A percentile compares a stretch with the other conserved stretches of the same genome.
These are phyloP conservation scores for Capronia coronata DNA, from an alignment of 2,329 filamentous ascomycete genomes.

Conservation along the genomic window DNA sequence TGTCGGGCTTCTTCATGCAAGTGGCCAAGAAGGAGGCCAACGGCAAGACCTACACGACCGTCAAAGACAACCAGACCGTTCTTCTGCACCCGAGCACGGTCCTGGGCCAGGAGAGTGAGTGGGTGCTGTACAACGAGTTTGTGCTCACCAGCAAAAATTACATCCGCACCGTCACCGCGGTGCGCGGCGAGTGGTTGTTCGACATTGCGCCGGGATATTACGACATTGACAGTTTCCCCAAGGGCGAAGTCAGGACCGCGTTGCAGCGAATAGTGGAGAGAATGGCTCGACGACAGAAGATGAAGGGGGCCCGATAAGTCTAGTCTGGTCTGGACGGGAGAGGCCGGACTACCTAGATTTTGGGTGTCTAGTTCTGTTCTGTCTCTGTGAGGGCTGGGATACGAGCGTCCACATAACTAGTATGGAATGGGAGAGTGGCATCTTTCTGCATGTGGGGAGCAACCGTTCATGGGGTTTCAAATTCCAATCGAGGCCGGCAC, in stretches of 20 bases:
- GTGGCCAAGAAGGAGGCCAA: slow-evolving; percentile 86
- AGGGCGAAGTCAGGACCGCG: slow-evolving; percentile 75
- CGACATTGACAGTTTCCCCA: slow-evolving; percentile 71
- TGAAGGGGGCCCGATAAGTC: slow-evolving; percentile 28
- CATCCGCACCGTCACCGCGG: slow-evolving; percentile 84
- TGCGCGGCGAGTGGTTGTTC: slow-evolving; percentile 90
- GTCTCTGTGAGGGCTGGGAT: too few species aligned
- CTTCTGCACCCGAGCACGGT: slow-evolving; percentile 91
- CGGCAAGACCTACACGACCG: slow-evolving; percentile 86
- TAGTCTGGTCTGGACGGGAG: too few species aligned
- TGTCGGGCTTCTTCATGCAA: slow-evolving; percentile 99
- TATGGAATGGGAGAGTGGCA: too few species aligned
- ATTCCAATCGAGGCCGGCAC: too few species aligned
- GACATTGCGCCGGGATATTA: slow-evolving; percentile 94
- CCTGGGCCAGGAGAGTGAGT: slow-evolving; percentile 79
- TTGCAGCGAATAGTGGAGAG: slow-evolving; percentile 51
- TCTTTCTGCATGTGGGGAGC: too few species aligned
- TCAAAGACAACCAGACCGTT: slow-evolving; percentile 94
- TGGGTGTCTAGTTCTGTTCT: too few species aligned
- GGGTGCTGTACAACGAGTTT: slow-evolving; percentile 98
- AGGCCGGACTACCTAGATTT: too few species aligned
- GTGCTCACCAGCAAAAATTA: slow-evolving; percentile 98
- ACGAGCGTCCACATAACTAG: too few species aligned
- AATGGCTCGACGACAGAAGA: slow-evolving; percentile 49
- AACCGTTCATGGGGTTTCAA: not conserved